Base-by-base conservation (phyloP, 1,284 basidiomycete genomes). In the Rugiboletus extremiorientalis region DNA sequence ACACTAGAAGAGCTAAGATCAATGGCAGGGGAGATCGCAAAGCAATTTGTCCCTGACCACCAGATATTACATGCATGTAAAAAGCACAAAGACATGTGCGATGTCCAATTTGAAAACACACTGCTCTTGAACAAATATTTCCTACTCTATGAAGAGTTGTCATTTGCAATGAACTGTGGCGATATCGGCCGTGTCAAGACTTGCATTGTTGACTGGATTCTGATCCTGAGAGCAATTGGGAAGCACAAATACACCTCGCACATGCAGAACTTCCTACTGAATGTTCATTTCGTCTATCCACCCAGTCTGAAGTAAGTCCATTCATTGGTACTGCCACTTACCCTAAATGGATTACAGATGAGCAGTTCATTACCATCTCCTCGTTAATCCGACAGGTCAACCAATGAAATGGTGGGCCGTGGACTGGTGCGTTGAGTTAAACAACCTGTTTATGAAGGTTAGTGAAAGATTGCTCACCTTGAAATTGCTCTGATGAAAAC, bases 341-440 rank as follows among this genome's bases (percentile, higher is more conserved):
- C 14, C n/a, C 18, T 51, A 1, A 9, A 6, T 16, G 6, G 18
- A 1, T 28, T 10, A 11, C 3, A 60, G 63, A 4, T 9, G 15
- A 5, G 65, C 63, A 2, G 47, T 70, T 2, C 41, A 22, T 0
- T 62, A 63, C n/a, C 62, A 64, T 36, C 42, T 59, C 2, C 60
- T 71, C 1, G 43, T 65, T 0, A 71, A 69, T 27, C 68, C 58
- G 0, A 69, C 63, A 0, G 59, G 63, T 0, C 50, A 60, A n/a
- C 3, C 23, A 10, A 59, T 50, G 14, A 59, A 57, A 6, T 70
- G 57, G 40, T 22, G 47, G 0, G 59, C 33, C 3, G 54, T 67
- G 1, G 62, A 71, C 25, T 71, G 67, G 68, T 58, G 58, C 31
- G 52, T 67, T 1, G 65, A 69, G 34, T 50, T 60, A 0, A 62